phyloP scores from a whole-genome alignment of 2,329 filamentous ascomycete species.

The Sporothrix pseudoabietina region DNA sequence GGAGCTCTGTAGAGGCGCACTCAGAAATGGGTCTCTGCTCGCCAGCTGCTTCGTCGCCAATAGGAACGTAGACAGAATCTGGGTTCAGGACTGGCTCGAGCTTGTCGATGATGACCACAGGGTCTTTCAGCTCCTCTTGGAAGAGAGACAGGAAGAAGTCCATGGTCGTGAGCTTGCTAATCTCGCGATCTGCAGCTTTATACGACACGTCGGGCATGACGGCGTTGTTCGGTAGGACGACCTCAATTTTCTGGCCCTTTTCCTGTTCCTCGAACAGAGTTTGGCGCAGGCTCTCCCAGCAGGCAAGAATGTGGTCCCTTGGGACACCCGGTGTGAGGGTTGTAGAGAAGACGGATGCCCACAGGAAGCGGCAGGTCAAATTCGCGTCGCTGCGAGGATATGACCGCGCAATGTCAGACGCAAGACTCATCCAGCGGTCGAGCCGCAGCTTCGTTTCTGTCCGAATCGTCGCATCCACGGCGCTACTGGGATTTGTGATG shows the following conservation, averaged over 20 bases:
- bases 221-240: constrained; percentile 77
- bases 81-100: constrained; percentile 90
- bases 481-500: constrained; percentile 59
- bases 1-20: constrained; percentile 59
- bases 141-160: constrained; percentile 94
- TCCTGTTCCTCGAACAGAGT: constrained; percentile 46
- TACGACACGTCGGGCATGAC: constrained; percentile 86
- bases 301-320: constrained; percentile 58
- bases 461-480: constrained; percentile 53
- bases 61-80: constrained; percentile 53
- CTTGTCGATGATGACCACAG: constrained; percentile 83
- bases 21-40: constrained; percentile 50
- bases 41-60: background rate
- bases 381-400: constrained; percentile 43
- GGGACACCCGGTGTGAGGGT: constrained; percentile 56
- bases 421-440: constrained; percentile 55
- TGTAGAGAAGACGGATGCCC: constrained; percentile 58
- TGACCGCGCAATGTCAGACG: constrained; percentile 49
- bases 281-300: constrained; percentile 62
- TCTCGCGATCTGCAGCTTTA: constrained; percentile 82
- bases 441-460: constrained; percentile 55
- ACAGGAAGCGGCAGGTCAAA: constrained; percentile 57
- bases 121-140: constrained; percentile 76
- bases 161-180: constrained; percentile 90
- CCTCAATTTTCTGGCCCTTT: constrained; percentile 46